Evolutionary conservation across 2,329 filamentous ascomycete species (phyloP).

Genomic region (Fusarium fracticaudum): DNA sequence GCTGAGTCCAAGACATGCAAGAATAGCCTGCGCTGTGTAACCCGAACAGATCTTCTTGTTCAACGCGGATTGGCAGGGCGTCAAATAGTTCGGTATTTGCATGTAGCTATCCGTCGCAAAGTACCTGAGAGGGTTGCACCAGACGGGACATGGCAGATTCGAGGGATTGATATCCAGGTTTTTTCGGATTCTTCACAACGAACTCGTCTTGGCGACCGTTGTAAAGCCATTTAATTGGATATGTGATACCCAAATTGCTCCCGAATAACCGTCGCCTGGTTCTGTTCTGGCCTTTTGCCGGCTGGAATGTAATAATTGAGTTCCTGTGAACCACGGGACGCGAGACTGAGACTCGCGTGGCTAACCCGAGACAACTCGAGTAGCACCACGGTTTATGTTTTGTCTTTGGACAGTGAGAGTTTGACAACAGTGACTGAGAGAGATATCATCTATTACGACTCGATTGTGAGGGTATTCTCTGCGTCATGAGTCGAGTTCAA

Average conservation of each 20-base stretch:
- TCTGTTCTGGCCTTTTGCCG: neutral
- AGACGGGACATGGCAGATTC: neutral
- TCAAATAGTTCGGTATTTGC: slow-evolving; percentile 1
- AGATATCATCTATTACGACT: neutral
- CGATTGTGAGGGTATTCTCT: neutral
- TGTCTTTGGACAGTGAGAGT: neutral
- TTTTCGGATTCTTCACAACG: neutral
- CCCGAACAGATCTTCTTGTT: neutral
- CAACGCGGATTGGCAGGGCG: slow-evolving; percentile 15
- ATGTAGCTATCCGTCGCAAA: slow-evolving; percentile 15
- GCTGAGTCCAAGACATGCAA: slow-evolving; percentile 1
- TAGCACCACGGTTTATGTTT: neutral
- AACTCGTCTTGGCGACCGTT: slow-evolving; percentile 6
- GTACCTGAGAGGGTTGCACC: slow-evolving; percentile 1
- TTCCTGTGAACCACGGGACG: slow-evolving; percentile 3
- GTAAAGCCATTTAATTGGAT: neutral
- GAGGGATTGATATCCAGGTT: neutral
- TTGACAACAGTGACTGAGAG: neutral
- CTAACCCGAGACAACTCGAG: slow-evolving; percentile 31
- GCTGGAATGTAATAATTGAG: slow-evolving; percentile 11
- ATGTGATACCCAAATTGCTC: neutral
- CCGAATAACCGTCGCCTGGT: slow-evolving; percentile 6
- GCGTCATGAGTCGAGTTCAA: neutral
- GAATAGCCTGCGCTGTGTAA: slow-evolving; percentile 8
- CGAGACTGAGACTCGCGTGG: slow-evolving; percentile 30